Evolutionary conservation across 805 yeast genomes (phyloP), one percentile per base, ranked within the genome.

Genomic region (Kuraishia borneana): DNA sequence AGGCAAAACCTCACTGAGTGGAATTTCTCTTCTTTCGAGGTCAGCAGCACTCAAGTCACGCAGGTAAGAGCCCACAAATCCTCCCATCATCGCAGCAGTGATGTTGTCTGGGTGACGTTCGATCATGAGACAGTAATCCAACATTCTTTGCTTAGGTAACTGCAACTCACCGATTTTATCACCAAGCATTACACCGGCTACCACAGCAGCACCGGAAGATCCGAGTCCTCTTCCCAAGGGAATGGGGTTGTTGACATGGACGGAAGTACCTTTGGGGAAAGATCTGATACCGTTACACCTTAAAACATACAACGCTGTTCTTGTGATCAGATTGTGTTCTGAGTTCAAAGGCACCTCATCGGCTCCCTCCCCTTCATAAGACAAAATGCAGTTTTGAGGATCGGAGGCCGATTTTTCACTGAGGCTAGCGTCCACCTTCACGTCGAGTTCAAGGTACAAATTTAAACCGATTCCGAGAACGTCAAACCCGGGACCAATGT

Each of bases 51-150:
- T 64, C 39, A 92, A 61, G 41, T 83, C 94, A 48, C 94, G 73
- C 50, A 92, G 68, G 57, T 82, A 92, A 3, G 96, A 85, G 30
- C 98, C 98, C 28, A 88, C 95, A 56, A 92, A 92, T 2, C 98
- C 96, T 39, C 98, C 98, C 78, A 88, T 81, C 95, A 92, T 85
- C 25, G 98, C 95, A 21, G 98, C 98, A 9, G 96, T 85, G 50
- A 92, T 88, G 57, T 92, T 92, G 60, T 92, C 98, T 23, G 98
- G 98, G 51, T 92, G 98, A 54, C 97, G 77, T 63, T 92, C 98
- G 45, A 92, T 88, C 92, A 92, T 83, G 46, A 92, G 68, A 56
- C 96, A 85, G 64, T 83, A 92, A 57, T 92, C 98, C 47, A 92
- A 65, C 76, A 92, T 70, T 46, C 97, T 69, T 46, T 73, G 78